Evolutionary conservation across 2,329 filamentous ascomycete species (phyloP).

Genomic region (Corynespora cassiicola): DNA sequence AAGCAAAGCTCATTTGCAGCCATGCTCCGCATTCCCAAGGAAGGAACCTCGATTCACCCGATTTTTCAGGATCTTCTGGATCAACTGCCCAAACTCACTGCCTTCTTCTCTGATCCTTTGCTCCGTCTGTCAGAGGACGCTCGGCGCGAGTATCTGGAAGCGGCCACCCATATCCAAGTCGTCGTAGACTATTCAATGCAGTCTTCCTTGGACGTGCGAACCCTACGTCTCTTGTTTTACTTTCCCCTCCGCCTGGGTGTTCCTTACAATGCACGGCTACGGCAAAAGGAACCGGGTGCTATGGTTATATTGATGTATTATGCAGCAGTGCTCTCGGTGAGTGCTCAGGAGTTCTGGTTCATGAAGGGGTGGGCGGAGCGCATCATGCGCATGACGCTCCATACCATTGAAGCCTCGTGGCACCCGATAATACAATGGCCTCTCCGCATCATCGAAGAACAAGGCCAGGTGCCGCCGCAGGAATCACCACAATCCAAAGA

Average conservation of each 20-base stretch:
- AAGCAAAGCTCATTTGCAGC: constrained; percentile 29
- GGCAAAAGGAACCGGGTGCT: constrained; percentile 38
- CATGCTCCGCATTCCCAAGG: constrained; percentile 23
- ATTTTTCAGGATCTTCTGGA: constrained; percentile 30
- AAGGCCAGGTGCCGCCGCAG: too few species aligned
- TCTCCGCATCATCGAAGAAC: constrained; percentile 19
- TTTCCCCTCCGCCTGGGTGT: constrained; percentile 47
- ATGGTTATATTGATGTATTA: constrained; percentile 49
- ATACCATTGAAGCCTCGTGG: constrained; percentile 31
- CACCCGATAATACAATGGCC: constrained; percentile 33
- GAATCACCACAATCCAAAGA: too few species aligned
- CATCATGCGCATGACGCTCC: constrained; percentile 29
- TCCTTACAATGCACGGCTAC: constrained; percentile 39
- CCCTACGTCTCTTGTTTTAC: constrained; percentile 40
- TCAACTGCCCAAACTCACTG: constrained; percentile 23
- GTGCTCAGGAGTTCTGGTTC: constrained; percentile 49
- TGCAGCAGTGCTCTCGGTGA: constrained; percentile 38
- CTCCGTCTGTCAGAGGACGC: too few species aligned
- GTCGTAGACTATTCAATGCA: constrained; percentile 26
- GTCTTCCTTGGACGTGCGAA: constrained; percentile 37
- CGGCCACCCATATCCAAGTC: constrained; percentile 25
- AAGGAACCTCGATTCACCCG: constrained; percentile 32
- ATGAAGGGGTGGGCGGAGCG: constrained; percentile 41
- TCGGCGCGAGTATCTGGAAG: constrained; percentile 19
- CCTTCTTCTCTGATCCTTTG: too few species aligned